These are phyloP conservation scores for Helotiales sp. DNA, from an alignment of 2,329 filamentous ascomycete genomes.

Conservation along the genomic window DNA sequence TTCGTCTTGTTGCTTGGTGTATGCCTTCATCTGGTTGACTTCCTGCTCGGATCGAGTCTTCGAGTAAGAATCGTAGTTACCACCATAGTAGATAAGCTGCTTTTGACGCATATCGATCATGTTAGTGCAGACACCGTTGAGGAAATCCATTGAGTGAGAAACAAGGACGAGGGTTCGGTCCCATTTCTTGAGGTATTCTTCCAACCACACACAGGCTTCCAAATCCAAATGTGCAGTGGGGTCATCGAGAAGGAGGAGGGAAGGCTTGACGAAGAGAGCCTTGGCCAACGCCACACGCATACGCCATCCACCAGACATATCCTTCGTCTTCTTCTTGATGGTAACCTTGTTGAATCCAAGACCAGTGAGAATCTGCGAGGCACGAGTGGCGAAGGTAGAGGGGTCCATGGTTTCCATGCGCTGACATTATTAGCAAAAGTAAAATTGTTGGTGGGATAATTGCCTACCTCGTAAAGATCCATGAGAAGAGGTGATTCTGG, in stretches of 20 bases:
- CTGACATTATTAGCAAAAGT: constrained; percentile 51
- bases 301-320: constrained; percentile 99
- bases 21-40: constrained; percentile 98
- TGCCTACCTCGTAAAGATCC: constrained; percentile 89
- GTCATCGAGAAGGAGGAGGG: constrained; percentile 93
- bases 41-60: constrained; percentile 96
- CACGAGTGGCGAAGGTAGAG: constrained; percentile 93
- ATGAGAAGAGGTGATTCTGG: constrained; percentile 89
- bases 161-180: constrained; percentile 95
- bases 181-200: constrained; percentile 99
- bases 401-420: constrained; percentile 99
- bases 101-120: constrained; percentile 98
- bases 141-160: constrained; percentile 97
- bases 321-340: constrained; percentile 99
- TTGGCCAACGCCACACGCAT: constrained; percentile 99
- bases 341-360: constrained; percentile 98
- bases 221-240: constrained; percentile 99
- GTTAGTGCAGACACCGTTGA: constrained; percentile 97
- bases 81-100: constrained; percentile 94
- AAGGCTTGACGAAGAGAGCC: constrained; percentile 98
- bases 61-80: constrained; percentile 98
- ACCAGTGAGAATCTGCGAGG: constrained; percentile 96
- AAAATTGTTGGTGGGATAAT: constrained; percentile 31
- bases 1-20: constrained; percentile 98
- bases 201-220: constrained; percentile 98